phyloP scores from a whole-genome alignment of 192 early-diverging fungal species.

The Backusella liffmaniae region DNA sequence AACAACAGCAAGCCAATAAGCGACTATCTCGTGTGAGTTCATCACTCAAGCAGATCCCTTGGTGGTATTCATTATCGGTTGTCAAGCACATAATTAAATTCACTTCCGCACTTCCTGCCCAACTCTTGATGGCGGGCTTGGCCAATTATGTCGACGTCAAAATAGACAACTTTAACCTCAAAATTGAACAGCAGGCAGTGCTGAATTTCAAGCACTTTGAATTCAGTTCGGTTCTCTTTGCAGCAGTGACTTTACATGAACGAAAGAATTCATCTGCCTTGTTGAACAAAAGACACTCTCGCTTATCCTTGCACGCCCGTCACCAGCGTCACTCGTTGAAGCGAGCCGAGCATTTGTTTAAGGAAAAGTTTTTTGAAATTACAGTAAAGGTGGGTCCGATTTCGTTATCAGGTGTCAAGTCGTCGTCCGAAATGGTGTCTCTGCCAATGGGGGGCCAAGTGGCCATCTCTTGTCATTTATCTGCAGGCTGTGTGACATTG shows the following conservation, averaged over 20 bases:
- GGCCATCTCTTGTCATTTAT: conserved; percentile 37
- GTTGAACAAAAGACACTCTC: not conserved
- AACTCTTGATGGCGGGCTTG: conserved; percentile 39
- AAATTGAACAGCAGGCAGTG: conserved; percentile 18
- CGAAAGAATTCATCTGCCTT: not conserved
- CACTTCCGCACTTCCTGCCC: conserved; percentile 41
- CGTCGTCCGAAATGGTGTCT: not conserved
- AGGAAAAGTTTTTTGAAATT: conserved; percentile 42
- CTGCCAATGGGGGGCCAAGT: conserved; percentile 26
- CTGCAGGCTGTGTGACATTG: conserved; percentile 38
- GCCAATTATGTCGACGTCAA: conserved; percentile 41
- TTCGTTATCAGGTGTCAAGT: not conserved
- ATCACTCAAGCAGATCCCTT: conserved; percentile 25
- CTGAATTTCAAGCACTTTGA: conserved; percentile 20
- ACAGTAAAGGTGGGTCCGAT: conserved; percentile 30
- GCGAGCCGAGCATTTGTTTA: conserved; percentile 37
- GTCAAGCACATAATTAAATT: conserved; percentile 36
- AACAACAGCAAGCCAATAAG: conserved; percentile 6
- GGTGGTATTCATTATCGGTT: conserved; percentile 47
- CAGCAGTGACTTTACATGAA: conserved; percentile 16
- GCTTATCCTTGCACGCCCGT: conserved; percentile 14
- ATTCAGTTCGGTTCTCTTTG: conserved; percentile 34
- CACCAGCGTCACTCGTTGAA: conserved; percentile 42
- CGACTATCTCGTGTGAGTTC: conserved; percentile 22
- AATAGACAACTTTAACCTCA: conserved; percentile 15